phyloP scores from a whole-genome alignment of 306 rosid species.

The Parietaria judaica region DNA sequence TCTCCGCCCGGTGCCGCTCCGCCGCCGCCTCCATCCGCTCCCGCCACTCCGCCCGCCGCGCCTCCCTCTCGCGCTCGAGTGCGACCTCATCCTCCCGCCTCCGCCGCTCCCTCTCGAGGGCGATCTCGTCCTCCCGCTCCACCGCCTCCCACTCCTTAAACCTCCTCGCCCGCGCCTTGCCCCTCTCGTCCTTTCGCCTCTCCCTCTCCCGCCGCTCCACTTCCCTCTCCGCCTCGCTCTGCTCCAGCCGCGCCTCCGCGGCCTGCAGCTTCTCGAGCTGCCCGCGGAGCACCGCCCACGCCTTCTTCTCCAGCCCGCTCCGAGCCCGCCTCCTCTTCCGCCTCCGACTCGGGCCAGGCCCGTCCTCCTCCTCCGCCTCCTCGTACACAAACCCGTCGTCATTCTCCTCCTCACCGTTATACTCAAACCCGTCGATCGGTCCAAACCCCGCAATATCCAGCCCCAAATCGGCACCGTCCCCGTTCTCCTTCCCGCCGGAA shows the following conservation, averaged over 20 bases:
- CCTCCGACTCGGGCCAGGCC: slow-evolving; percentile 31
- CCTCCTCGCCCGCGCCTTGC: slow-evolving; percentile 52
- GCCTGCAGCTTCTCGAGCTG: slow-evolving; percentile 69
- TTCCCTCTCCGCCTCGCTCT: slow-evolving; percentile 65
- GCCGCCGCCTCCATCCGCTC: slow-evolving; percentile 72
- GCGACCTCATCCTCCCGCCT: slow-evolving; percentile 68
- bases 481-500: slow-evolving; percentile 42
- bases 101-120: slow-evolving; percentile 54
- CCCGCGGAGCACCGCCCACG: slow-evolving; percentile 55
- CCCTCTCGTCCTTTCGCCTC: slow-evolving; percentile 30
- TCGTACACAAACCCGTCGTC: slow-evolving; percentile 66
- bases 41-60: slow-evolving; percentile 77
- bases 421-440: slow-evolving; percentile 76
- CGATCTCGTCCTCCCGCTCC: slow-evolving; percentile 52
- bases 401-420: slow-evolving; percentile 76
- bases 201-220: slow-evolving; percentile 68
- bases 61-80: slow-evolving; percentile 70
- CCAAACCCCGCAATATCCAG: slow-evolving; percentile 73
- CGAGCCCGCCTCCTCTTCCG: slow-evolving; percentile 62
- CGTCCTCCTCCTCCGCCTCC: slow-evolving; percentile 52
- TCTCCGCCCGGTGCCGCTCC: slow-evolving; percentile 73
- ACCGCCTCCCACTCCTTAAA: slow-evolving; percentile 67
- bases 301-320: slow-evolving; percentile 61
- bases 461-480: slow-evolving; percentile 35
- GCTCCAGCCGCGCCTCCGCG: slow-evolving; percentile 72